Evolutionary conservation across 805 yeast genomes (phyloP), one percentile per base, ranked within the genome.

Genomic region (Wickerhamiella spandovensis): DNA sequence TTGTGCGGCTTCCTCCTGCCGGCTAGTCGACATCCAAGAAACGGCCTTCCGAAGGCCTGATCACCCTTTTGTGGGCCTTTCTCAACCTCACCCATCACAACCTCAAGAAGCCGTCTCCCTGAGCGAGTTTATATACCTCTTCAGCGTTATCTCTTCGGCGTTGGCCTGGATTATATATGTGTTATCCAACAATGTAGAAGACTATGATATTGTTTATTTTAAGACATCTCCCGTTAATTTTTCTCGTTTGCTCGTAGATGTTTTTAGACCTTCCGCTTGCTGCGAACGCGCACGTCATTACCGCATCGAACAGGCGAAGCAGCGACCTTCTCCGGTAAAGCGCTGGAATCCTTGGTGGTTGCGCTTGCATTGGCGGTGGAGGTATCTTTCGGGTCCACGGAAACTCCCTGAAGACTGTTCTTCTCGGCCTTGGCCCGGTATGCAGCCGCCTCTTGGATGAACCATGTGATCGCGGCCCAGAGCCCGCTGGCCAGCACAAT

Each of bases 401-500:
- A 28, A 9, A 12, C 25, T 17, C 48, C 47, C 24, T 30, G 28
- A 24, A 41, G 28, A 13, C 22, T 37, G 17, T 44, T 47, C 30
- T 44, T 51, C 38, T 25, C 52, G 28, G 47, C 51, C 43, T 24
- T 46, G 53, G 25, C 56, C 55, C 56, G 65, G 48, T 67, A 75
- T 47, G 61, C 62, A 42, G 72, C 69, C 49, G 87, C 64, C 65
- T 89, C 97, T 10, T 64, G 63, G 13, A 89, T 77, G 61, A 90
- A 92, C 98, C 98, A 92, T 13, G 88, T 77, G 48, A 90, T 81
- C 1, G 84, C 73, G 0, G 72, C 82, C 84, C 95, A 92, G 22
- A 92, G 70, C 18, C 79, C 67, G 7, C 75, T 49, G 0, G 90
- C 78, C 47, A 87, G 73, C 22, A 76, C 68, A 44, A 74, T 61